Base-by-base conservation (phyloP, 192 early-diverging fungal genomes). In the Mycoemilia scoparia region DNA sequence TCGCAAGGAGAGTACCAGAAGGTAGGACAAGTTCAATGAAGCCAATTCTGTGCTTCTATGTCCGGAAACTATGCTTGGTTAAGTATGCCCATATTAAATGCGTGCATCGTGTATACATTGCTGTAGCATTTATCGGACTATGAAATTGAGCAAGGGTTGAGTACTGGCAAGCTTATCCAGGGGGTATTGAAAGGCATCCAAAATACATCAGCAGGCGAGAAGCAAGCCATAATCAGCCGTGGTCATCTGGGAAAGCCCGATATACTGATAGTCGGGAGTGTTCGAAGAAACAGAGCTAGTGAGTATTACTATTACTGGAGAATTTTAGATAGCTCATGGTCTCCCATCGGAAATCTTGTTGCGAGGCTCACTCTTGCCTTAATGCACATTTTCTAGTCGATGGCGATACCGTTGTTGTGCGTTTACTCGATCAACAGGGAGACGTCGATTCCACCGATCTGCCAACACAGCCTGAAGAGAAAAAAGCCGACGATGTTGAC, bases 331-430 rank as follows among this genome's bases (percentile, higher is more conserved):
- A 10, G 4, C 31, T 7, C 31, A 32, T 14, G 31, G 11, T 32
- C 19, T 10, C 15, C 4, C 5, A 18, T 14, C 4, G 7, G 5
- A 18, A 32, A 17, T 18, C 31, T 7, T 17, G 4, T 11, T 17
- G 4, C 5, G 15, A 4, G 31, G 19, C 19, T 32, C 11, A 14
- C 31, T 7, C 5, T 32, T 11, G 4, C 6, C 15, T 11, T 11
- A 4, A 17, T 32, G 38, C 59, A 13, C 67, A 73, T 35, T 46
- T 65, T 5, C 62, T 69, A 26, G 63, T 73, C 24, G 51, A 73
- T 13, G 79, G 79, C 10, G 79, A 82, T 34, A 24, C 62, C 0
- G 76, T 79, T 1, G 71, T 74, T 9, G 71, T 82, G 5, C 64
- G 70, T 31, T 32, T 79, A 2, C 36, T 79, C 17, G 54, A 39